Evolutionary conservation across 2,329 filamentous ascomycete species (phyloP).

Genomic region (Monosporascus sp.): DNA sequence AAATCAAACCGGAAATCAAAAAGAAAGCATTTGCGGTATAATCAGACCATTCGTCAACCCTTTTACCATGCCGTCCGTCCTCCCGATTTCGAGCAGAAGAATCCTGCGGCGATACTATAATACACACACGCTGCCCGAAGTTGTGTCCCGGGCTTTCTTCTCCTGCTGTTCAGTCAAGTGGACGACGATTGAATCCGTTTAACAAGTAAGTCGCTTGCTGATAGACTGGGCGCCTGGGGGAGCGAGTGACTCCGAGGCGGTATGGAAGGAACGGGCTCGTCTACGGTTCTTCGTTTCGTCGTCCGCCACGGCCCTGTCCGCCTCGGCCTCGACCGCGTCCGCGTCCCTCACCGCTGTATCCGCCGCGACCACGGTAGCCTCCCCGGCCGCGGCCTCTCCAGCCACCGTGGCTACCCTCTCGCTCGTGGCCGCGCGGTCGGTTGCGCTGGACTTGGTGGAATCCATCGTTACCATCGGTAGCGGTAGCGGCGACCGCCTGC

Average conservation of each 20-base stretch:
- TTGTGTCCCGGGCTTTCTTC: too few relatives aligned
- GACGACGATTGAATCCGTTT: too few relatives aligned
- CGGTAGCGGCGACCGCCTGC: constrained; percentile 9
- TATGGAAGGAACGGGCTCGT: constrained; percentile 13
- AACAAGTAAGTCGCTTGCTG: background rate
- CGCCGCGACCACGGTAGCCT: constrained; percentile 23
- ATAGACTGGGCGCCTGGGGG: constrained; percentile 4
- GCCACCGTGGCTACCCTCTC: constrained; percentile 16
- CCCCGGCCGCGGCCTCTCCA: constrained; percentile 25
- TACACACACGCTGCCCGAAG: too few relatives aligned
- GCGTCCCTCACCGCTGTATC: constrained; percentile 21
- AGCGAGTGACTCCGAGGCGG: constrained; percentile 12
- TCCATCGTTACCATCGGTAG: constrained; percentile 24
- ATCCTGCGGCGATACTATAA: too few relatives aligned
- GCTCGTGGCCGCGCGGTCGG: constrained; percentile 25
- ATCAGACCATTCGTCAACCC: too few relatives aligned
- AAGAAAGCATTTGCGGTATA: too few relatives aligned
- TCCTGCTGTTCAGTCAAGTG: too few relatives aligned
- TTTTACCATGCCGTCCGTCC: too few relatives aligned
- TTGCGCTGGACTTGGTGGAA: constrained; percentile 29
- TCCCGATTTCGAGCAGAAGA: too few relatives aligned
- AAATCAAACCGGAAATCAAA: too few relatives aligned
- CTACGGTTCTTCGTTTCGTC: constrained; percentile 26
- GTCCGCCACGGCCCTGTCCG: constrained; percentile 20
- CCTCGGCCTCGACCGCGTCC: constrained; percentile 24